Percentiles rank a stretch among this genome's conserved stretches.
phyloP scores from a whole-genome alignment of 257 asterid species.

The Solanum piurae region DNA sequence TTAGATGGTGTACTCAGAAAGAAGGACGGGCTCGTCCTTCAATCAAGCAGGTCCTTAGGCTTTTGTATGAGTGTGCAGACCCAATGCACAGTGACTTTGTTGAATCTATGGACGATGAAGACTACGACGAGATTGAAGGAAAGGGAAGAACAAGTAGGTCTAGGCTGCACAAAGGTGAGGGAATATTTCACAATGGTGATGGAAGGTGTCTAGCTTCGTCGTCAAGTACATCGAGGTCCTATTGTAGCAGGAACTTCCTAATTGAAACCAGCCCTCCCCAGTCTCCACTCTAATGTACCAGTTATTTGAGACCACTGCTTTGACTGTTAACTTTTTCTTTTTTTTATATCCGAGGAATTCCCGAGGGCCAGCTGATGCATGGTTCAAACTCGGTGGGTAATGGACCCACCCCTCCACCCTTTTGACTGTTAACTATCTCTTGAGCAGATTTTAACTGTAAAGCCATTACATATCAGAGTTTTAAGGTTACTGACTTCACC shows the following conservation, averaged over 20 bases:
- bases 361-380: background rate
- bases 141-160: slow-evolving; percentile 51
- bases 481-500: background rate
- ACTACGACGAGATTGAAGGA: slow-evolving; percentile 28
- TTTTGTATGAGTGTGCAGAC: slow-evolving; percentile 64
- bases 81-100: slow-evolving; percentile 65
- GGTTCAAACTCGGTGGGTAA: background rate
- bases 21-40: slow-evolving; percentile 84
- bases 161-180: slow-evolving; percentile 23
- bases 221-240: slow-evolving; percentile 78
- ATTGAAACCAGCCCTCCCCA: slow-evolving; percentile 63
- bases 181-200: slow-evolving; percentile 44
- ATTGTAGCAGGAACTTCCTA: slow-evolving; percentile 73
- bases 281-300: slow-evolving; percentile 43
- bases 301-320: slow-evolving; percentile 20
- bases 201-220: slow-evolving; percentile 71
- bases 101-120: slow-evolving; percentile 67
- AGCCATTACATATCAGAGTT: background rate
- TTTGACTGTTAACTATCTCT: background rate
- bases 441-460: background rate
- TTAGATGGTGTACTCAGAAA: slow-evolving; percentile 74
- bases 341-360: background rate
- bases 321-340: background rate
- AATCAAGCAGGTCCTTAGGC: slow-evolving; percentile 80
- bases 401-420: background rate